These are phyloP conservation scores for Brettanomyces sp. DNA, from an alignment of 805 yeast genomes.

Conservation along the genomic window DNA sequence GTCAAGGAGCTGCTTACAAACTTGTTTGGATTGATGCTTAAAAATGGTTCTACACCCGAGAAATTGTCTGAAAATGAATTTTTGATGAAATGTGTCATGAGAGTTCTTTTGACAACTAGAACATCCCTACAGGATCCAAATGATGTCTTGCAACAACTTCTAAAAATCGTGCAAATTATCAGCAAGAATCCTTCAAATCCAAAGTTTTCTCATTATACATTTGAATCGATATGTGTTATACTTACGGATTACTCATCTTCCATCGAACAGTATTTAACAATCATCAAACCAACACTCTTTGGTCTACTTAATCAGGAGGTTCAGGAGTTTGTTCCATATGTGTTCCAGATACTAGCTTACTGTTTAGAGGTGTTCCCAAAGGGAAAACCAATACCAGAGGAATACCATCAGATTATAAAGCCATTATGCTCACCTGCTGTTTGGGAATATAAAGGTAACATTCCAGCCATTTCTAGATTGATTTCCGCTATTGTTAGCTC, in stretches of 20 bases:
- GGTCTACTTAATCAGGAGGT: conserved; percentile 70
- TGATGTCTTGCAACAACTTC: conserved; percentile 52
- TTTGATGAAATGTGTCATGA: conserved; percentile 79
- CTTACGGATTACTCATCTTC: conserved; percentile 39
- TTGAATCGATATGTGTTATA: conserved; percentile 78
- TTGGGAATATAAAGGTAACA: conserved; percentile 90
- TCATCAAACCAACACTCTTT: conserved; percentile 60
- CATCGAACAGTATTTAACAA: conserved; percentile 33
- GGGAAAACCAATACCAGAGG: conserved; percentile 45
- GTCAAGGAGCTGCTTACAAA: conserved; percentile 53
- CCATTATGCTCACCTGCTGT: conserved; percentile 85
- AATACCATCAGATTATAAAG: conserved; percentile 56
- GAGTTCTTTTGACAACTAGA: conserved; percentile 67
- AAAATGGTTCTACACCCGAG: conserved; percentile 62
- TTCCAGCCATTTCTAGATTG: conserved; percentile 85
- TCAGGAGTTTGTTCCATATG: conserved; percentile 89
- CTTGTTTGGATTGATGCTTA: conserved; percentile 57
- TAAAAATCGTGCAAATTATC: conserved; percentile 60
- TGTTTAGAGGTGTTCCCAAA: conserved; percentile 54
- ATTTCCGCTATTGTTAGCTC: conserved; percentile 55
- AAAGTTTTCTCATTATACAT: conserved; percentile 78
- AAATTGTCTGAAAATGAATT: conserved; percentile 93
- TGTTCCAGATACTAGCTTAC: conserved; percentile 81
- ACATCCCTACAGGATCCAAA: conserved; percentile 43
- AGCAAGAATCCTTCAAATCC: conserved; percentile 94